A percentile compares a stretch with the other conserved stretches of the same genome.
Conservation (phyloP, 2,329 filamentous ascomycete species). For the Diaporthe citrichinensis region DNA sequence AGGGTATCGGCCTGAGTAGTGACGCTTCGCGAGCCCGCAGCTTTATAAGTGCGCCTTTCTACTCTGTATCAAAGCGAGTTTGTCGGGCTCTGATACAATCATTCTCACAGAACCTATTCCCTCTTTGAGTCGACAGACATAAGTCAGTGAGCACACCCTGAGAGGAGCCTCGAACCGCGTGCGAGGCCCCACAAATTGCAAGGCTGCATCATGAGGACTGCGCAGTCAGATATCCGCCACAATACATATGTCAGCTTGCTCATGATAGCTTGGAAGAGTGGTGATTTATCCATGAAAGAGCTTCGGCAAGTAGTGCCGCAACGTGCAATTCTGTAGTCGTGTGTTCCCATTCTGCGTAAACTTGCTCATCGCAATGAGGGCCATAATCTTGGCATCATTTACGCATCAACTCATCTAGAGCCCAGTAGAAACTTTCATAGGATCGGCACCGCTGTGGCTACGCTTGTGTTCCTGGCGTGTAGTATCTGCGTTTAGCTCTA, state of each 20-base stretch:
- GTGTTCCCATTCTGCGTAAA: neutral
- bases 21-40: neutral
- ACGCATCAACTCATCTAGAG: neutral
- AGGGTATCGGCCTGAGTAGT: neutral
- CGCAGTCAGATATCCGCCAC: neutral
- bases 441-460: too few species aligned
- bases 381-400: neutral
- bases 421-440: too few species aligned
- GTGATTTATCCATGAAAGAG: neutral
- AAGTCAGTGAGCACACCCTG: slow-evolving; percentile 3
- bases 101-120: neutral
- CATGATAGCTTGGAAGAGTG: rapidly evolving
- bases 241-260: neutral
- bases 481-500: neutral
- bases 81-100: neutral
- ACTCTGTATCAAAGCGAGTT: neutral
- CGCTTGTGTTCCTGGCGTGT: neutral
- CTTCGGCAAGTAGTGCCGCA: neutral
- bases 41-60: neutral
- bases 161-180: neutral
- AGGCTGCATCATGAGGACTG: neutral
- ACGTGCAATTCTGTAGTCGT: neutral
- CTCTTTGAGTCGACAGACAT: neutral
- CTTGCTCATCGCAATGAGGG: neutral
- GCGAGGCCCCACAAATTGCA: neutral